Base-by-base conservation (phyloP, 345 rosid species). In the Citrus medica region DNA sequence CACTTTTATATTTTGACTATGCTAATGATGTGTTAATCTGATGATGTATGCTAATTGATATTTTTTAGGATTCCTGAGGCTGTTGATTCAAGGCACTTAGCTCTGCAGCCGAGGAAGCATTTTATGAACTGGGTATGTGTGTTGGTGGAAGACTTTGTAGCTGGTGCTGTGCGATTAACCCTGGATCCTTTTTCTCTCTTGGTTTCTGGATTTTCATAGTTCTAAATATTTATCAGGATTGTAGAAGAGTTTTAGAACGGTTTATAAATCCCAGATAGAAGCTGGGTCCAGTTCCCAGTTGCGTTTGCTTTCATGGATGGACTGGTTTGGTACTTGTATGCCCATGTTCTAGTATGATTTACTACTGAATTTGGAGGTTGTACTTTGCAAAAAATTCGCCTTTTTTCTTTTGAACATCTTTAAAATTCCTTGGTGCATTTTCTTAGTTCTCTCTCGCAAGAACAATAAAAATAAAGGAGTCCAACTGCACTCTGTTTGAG, bases 141-240 rank as follows among this genome's bases (percentile, higher is more conserved):
- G 67, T 72, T n/a, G 80, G 77, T 79, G 77, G 85, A 73, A 78
- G 79, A 81, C 74, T 71, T 71, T 75, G 32, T 22, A 27, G 30
- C 63, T 82, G 80, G 71, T 82, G 81, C 83, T 77, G 81, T 80
- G 85, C 82, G 19, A 75, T 79, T 83, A 73, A 84, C 76, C 80
- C 67, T 79, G 81, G 71, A 85, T 79, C 79, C 69, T 76, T 80
- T 74, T 84, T 80, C 67, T 76, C 73, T 63, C 78, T 69, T 76
- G 79, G 80, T 85, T 77, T 80, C 79, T 76, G 77, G 79, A 82
- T 78, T 80, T 77, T 76, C 24, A 1, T 79, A 81, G 84, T 71
- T 84, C 87, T 78, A 85, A 75, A 74, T 53, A 60, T 16, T 68
- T 85, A 76, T 78, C 87, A 70, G 81, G 83, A 76, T 79, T 56